Base-by-base conservation (phyloP, 139 green algal species). In the Haematococcus sp. region DNA sequence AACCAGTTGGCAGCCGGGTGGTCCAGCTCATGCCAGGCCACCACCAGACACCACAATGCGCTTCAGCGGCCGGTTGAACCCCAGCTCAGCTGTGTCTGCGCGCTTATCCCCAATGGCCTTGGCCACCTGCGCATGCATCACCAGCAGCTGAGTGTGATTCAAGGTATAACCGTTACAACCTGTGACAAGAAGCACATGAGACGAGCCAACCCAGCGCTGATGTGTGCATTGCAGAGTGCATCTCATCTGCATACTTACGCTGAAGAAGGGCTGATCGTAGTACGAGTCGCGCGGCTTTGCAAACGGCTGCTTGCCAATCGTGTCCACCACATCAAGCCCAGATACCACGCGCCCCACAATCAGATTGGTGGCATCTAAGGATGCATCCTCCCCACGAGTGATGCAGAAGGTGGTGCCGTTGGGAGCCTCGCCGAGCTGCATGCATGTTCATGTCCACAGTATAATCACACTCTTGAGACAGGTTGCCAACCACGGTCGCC, bases 51-150 rank as follows among this genome's bases (percentile, higher is more conserved):
- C 40, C 7, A 49, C 40, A 11, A 49, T 49, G 40, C 40, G 40
- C 40, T 49, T 49, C 11, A 49, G 40, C 7, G 40, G 40, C n/a
- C 58, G 59, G 74, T 82, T 80, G 60, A 87, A 87, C 35, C 76
- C 70, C 51, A 78, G 77, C 49, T 87, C 81, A 4, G 81, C 81
- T 0, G 79, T 76, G 23, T 67, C 74, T 1, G 81, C 81, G 1
- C 81, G 81, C 77, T 82, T 84, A 76, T 87, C 81, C 22, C 81
- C 81, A 58, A 87, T 74, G 25, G 67, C 67, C 74, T 87, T 87
- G 52, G 74, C 81, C 19, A 66, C 66, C 67, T 74, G 65, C 28
- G 44, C 22, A 33, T 4, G 9, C n/a, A 56, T 25, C 4, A 70
- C 4, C 59, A 46, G 5, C 2, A 13, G 35, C 32, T 31, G 32